Base-by-base conservation (phyloP, 306 rosid genomes). In the Phaseolus lunatus region DNA sequence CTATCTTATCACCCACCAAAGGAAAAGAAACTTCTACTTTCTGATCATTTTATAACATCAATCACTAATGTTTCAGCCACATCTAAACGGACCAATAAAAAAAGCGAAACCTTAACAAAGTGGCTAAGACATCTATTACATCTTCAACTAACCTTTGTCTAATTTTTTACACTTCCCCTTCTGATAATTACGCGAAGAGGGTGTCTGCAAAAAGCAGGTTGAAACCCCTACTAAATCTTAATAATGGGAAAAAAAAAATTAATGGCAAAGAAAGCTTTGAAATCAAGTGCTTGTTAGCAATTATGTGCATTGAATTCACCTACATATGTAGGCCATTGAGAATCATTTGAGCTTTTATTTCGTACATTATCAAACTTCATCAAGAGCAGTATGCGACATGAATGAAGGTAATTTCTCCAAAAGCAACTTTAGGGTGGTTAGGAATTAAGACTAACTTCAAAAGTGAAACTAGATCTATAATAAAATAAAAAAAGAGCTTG, bases 1-100 rank as follows among this genome's bases (percentile, higher is more conserved):
- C 80, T 67, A 80, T 82, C 82, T 61, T 76, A 82, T 78, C 78
- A 80, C 77, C 84, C 80, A 85, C 86, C 84, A 80, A 79, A 63
- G 76, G 67, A 84, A 80, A 80, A 61, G 78, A 78, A 80, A 80
- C 77, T 76, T 82, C 78, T 80, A 78, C 84, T 84, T 85, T 82
- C 82, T 63, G 68, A 90, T 82, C 76, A 80, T 84, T 78, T 79
- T 59, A 35, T 44, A 52, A 61, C 50, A 82, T 84, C 79, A 84
- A 73, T 82, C 84, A 73, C 53, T 83, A 84, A 78, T 69, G 62
- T 67, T 77, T 78, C 67, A 77, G 80, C 78, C 74, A 75, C 76
- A 75, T 79, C 88, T 54, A 72, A 84, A 80, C 83, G 80, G 76
- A 72, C 76, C 70, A 77, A 78, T 77, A 72, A 52, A 56, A 57